phyloP scores from a whole-genome alignment of 2,329 filamentous ascomycete genomes.

The Sphaerulina musiva region DNA sequence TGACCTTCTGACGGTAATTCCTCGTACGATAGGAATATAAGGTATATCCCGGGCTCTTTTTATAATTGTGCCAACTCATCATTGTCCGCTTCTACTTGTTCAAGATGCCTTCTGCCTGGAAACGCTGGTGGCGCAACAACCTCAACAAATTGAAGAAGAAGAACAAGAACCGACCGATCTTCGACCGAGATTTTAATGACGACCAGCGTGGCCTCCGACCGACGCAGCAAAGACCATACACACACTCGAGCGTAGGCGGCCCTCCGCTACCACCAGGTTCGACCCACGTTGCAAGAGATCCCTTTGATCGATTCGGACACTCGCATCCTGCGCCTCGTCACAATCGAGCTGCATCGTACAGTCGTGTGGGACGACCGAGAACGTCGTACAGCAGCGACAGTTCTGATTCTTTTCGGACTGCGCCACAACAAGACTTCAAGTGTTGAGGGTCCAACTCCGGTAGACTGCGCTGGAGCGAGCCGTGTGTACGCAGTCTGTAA shows the following conservation, averaged over 20 bases:
- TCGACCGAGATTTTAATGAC: constrained; percentile 9
- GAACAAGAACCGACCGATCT: constrained; percentile 7
- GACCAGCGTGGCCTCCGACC: not conserved
- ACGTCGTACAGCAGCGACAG: constrained; percentile 1
- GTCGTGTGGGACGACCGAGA: not conserved
- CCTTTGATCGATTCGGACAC: constrained; percentile 1
- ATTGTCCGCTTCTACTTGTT: not conserved
- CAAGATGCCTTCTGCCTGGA: constrained; percentile 2
- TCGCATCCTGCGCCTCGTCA: not conserved
- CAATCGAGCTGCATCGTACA: not conserved
- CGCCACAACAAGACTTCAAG: constrained; percentile 8
- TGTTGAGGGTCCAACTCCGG: constrained; percentile 6
- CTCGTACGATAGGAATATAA: too few relatives aligned
- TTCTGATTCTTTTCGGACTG: constrained; percentile 9
- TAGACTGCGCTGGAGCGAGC: constrained; percentile 8
- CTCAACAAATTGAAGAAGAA: constrained; percentile 13
- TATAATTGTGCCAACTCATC: not conserved
- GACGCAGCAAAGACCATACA: constrained; percentile 1
- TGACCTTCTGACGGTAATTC: not conserved
- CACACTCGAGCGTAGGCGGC: not conserved
- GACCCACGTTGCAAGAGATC: constrained; percentile 5
- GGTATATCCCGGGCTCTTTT: not conserved
- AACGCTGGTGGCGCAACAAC: constrained; percentile 14
- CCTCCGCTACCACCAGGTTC: not conserved
- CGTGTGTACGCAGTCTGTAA: constrained; percentile 9